Base-by-base conservation (phyloP, 1,284 basidiomycete species). In the Tremellales sp. region DNA sequence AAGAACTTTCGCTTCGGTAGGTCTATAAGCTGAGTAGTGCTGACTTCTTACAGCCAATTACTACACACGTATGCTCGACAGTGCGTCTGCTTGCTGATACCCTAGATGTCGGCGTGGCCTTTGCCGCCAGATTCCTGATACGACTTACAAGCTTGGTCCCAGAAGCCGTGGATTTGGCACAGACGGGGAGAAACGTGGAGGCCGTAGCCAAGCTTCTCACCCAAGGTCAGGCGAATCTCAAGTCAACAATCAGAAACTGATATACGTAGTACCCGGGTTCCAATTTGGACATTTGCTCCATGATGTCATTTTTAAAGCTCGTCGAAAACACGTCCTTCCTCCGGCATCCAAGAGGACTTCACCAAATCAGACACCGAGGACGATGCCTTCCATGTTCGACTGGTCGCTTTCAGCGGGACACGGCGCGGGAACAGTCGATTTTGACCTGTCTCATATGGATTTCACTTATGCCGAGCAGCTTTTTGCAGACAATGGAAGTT, bases 121-220 rank as follows among this genome's bases (percentile, higher is more conserved):
- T 66, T 37, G 61, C 64, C 4, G 61, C 68, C 1, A 49, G 66
- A 38, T 65, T 66, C 49, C 38, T 68, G 42, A 68, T 70, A 28
- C 58, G 68, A 1, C 56, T 68, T 48, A 55, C 60, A 14, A 60
- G 53, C 13, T 46, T 70, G 21, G 47, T 68, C 8, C 68, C 68
- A 2, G 64, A 68, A 28, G 50, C 50, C 3, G 60, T 61, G n/a
- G 58, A 70, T 46, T 47, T 62, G 1, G 36, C 56, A 9, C 64
- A 65, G 41, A 60, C 64, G 9, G 63, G 63, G 4, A 48, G 61
- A 33, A 66, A 70, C 36, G 63, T 70, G 22, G 68, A 68, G 45
- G 52, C 58, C n/a, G 46, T 68, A 4, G 58, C 65, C 5, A 40
- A 57, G 21, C 49, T 58, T 10, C 47, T 70, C 8, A 53, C 63